Evolutionary conservation across 306 rosid genomes (phyloP).

Genomic region (Citrullus colocynthis): DNA sequence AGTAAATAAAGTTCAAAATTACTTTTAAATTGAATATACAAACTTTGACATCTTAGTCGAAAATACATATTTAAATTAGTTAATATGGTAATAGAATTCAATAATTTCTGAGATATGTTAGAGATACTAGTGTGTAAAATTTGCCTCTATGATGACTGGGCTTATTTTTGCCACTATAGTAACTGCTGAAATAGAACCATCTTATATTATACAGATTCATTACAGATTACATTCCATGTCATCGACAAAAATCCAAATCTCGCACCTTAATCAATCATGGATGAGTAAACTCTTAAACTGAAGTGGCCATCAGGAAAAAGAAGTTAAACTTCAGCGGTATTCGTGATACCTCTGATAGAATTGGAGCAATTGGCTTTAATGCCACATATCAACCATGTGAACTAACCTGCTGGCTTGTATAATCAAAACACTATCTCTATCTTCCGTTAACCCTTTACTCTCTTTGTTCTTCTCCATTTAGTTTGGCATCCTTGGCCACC

Average conservation of each 20-base stretch:
- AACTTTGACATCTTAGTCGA: no score
- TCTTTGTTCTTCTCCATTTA: conserved; percentile 31
- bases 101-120: no score
- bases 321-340: background rate
- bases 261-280: background rate
- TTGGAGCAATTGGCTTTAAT: background rate
- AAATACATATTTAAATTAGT: no score
- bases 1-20: no score
- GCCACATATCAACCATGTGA: background rate
- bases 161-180: no score
- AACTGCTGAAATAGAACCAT: background rate
- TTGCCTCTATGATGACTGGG: no score
- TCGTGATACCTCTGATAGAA: background rate
- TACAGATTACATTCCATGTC: background rate
- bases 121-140: no score
- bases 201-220: background rate
- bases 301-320: background rate
- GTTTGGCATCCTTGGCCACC: conserved; percentile 22
- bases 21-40: no score
- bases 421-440: background rate
- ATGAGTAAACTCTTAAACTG: background rate
- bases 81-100: no score
- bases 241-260: background rate
- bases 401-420: background rate
- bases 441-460: background rate